A percentile compares a stretch with the other conserved stretches of the same genome.
Conservation (phyloP, 176 grass and related monocot genomes). For the Sorghum bicolor region Sorghum_bicolor_NCBIv3 NC_012877.2:6046501-6047000, state of each 20-base stretch:
- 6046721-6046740: not conserved
- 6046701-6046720: not conserved
- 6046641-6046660: too few relatives aligned
- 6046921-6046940: conserved; percentile 19
- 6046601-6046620: not conserved
- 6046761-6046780: not conserved
- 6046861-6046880: conserved; percentile 29
- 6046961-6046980: conserved; percentile 13
- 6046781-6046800: not conserved
- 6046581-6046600: not conserved
- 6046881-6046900: conserved; percentile 36
- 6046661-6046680: not conserved
- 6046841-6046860: not conserved
- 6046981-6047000: not conserved
- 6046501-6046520: not conserved
- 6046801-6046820: not conserved
- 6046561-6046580: not conserved
- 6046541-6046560: not conserved
- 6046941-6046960: not conserved
- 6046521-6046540: not conserved
- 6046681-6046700: not conserved
- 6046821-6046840: not conserved
- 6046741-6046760: not conserved
- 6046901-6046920: conserved; percentile 22
- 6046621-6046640: not conserved